Base-by-base conservation (phyloP, 2,329 filamentous ascomycete genomes). In the Claviceps fusiformis region DNA sequence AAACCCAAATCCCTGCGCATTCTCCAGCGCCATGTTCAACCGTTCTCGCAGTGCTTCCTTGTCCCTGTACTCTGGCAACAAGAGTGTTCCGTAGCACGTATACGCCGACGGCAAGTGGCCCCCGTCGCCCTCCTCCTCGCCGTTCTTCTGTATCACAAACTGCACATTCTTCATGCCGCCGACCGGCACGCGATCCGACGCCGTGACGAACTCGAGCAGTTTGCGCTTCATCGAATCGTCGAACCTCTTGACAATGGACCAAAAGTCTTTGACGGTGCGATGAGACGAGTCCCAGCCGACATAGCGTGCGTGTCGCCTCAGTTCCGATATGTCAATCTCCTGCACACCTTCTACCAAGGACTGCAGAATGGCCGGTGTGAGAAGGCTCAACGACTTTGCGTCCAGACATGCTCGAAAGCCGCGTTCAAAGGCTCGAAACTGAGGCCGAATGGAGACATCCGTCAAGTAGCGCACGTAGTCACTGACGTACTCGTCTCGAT, bases 191-290 rank as follows among this genome's bases (percentile, higher is more conserved):
- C 93, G 80, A 65, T 96, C 91, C 62, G 85, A 92, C 0, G 92
- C 92, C 15, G 93, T 98, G 35, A 98, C 91, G 64, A 98, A 98
- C 67, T 96, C 90, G 37, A 98, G 76, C 39, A 98, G 72, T 62
- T 81, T 82, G 53, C 83, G 80, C 69, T 86, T 86, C 75, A 91
- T 86, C 48, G 79, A 75, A 17, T 85, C 76, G 57, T 82, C 77
- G 64, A 81, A 93, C 41, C 67, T 69, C 59, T 79, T 79, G 1
- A 95, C 86, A 8, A 96, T 78, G 13, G 76, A 76, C 93, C 93
- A 98, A 67, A 98, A 97, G 61, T 87, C 81, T 29, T 75, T 73
- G 46, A 98, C 82, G 1, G 85, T 81, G 15, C 75, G 80, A 60
- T 93, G 85, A 0, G 74, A 75, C 0, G 82, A 73, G 49, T 85